Evolutionary conservation across 805 yeast genomes (phyloP).

Genomic region (Yamadazyma olivae): DNA sequence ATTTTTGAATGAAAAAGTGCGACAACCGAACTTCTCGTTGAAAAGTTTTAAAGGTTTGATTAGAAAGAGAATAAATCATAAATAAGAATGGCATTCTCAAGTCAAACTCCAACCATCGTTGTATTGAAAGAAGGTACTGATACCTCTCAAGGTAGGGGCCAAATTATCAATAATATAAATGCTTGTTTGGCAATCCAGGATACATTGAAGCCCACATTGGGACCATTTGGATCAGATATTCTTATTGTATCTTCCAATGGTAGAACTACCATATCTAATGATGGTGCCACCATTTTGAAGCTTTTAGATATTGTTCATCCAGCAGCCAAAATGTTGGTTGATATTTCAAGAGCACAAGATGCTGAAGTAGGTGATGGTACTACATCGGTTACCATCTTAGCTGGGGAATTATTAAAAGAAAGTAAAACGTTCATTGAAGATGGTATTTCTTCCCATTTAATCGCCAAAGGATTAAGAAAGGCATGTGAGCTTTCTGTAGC

Average conservation of each 20-base stretch:
- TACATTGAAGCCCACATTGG: conserved; percentile 89
- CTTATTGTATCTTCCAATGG: conserved; percentile 81
- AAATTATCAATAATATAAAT: conserved; percentile 90
- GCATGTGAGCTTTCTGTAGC: conserved; percentile 78
- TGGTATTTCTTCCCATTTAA: conserved; percentile 88
- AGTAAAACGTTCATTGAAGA: conserved; percentile 90
- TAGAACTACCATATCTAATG: conserved; percentile 92
- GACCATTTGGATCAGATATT: conserved; percentile 96
- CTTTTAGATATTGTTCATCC: conserved; percentile 96
- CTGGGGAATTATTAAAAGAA: conserved; percentile 93
- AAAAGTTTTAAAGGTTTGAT: conserved; percentile 3
- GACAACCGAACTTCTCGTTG: conserved; percentile 8
- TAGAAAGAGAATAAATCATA: conserved; percentile 4
- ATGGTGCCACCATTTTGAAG: conserved; percentile 94
- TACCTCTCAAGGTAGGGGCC: conserved; percentile 94
- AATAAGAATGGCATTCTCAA: conserved; percentile 74
- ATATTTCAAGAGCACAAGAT: conserved; percentile 93
- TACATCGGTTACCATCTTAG: conserved; percentile 90
- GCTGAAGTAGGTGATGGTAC: conserved; percentile 99
- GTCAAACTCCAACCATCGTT: conserved; percentile 96
- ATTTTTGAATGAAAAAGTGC: conserved; percentile 8
- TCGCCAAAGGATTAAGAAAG: conserved; percentile 80
- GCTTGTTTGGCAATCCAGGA: conserved; percentile 98
- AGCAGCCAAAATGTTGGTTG: conserved; percentile 94
- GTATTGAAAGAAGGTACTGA: conserved; percentile 98